Conservation (phyloP, 2,329 filamentous ascomycete genomes). For the Venturia aucupariae region DNA sequence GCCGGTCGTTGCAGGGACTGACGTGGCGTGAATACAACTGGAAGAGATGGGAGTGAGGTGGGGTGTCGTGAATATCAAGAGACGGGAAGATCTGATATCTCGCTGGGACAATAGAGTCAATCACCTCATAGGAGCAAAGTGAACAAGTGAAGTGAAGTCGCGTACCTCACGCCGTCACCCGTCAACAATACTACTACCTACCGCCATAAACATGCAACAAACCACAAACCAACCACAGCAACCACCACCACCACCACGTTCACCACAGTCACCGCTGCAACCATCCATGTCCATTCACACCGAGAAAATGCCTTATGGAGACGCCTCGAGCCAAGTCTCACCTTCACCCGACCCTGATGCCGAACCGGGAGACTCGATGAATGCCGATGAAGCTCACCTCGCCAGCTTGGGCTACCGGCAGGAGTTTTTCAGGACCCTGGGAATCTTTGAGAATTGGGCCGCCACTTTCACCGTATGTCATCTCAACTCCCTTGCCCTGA, state of each 20-base stretch:
- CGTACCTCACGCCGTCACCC: neutral
- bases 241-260: neutral
- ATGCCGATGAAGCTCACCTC: constrained; percentile 13
- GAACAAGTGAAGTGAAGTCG: neutral
- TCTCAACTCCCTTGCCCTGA: neutral
- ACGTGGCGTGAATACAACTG: too few relatives aligned
- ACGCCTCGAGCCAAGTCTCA: neutral
- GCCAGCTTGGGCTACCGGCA: constrained; percentile 21
- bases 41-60: too few relatives aligned
- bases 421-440: constrained; percentile 19
- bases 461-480: constrained; percentile 25
- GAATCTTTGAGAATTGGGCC: constrained; percentile 31
- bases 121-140: too few relatives aligned
- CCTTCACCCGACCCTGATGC: neutral
- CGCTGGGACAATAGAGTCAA: too few relatives aligned
- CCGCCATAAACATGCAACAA: neutral
- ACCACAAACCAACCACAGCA: neutral
- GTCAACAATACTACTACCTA: too few relatives aligned
- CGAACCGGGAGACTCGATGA: neutral
- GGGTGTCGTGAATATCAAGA: too few relatives aligned
- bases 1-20: too few relatives aligned
- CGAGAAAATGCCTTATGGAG: neutral
- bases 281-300: neutral
- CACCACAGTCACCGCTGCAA: neutral
- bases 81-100: too few relatives aligned